These are phyloP conservation scores for Sarocladiaceae sp. DNA, from an alignment of 2,329 filamentous ascomycete species.

Conservation along the genomic window DNA sequence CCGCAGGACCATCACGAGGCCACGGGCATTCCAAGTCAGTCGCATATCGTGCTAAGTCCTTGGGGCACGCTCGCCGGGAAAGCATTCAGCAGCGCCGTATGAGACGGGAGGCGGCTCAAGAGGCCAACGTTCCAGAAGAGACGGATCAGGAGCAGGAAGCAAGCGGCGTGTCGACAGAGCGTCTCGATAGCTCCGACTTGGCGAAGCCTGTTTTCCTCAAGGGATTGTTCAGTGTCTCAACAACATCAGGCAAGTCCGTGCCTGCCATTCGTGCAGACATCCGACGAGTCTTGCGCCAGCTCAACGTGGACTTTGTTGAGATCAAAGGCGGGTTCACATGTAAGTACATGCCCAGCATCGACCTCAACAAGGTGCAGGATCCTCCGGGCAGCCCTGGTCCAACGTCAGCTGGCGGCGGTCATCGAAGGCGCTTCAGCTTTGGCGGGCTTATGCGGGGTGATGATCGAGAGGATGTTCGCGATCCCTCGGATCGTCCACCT, in stretches of 20 bases:
- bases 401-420: slow-evolving; percentile 39
- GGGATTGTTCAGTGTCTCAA: slow-evolving; percentile 94
- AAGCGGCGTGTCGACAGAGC: slow-evolving; percentile 57
- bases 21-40: slow-evolving; percentile 53
- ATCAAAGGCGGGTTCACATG: slow-evolving; percentile 94
- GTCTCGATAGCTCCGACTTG: slow-evolving; percentile 66
- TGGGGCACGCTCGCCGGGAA: slow-evolving; percentile 84
- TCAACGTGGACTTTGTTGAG: slow-evolving; percentile 87
- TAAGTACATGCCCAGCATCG: slow-evolving; percentile 83
- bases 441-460: slow-evolving; percentile 58
- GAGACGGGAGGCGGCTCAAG: slow-evolving; percentile 65
- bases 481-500: slow-evolving; percentile 41
- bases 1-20: slow-evolving; percentile 43
- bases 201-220: slow-evolving; percentile 95
- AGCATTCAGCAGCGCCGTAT: slow-evolving; percentile 85
- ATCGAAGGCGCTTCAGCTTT: slow-evolving; percentile 80
- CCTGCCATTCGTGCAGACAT: slow-evolving; percentile 83
- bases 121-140: slow-evolving; percentile 83
- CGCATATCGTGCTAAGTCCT: slow-evolving; percentile 74
- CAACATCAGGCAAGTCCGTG: slow-evolving; percentile 88
- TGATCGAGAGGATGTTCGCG: slow-evolving; percentile 68
- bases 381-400: slow-evolving; percentile 54
- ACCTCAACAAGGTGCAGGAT: slow-evolving; percentile 70
- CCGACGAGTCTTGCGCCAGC: slow-evolving; percentile 79
- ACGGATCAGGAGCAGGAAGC: slow-evolving; percentile 74